Percentiles rank a stretch among this genome's conserved stretches.
Conservation (phyloP, 768 basidiomycete genomes). For the Tricholoma hemisulphureum region DNA sequence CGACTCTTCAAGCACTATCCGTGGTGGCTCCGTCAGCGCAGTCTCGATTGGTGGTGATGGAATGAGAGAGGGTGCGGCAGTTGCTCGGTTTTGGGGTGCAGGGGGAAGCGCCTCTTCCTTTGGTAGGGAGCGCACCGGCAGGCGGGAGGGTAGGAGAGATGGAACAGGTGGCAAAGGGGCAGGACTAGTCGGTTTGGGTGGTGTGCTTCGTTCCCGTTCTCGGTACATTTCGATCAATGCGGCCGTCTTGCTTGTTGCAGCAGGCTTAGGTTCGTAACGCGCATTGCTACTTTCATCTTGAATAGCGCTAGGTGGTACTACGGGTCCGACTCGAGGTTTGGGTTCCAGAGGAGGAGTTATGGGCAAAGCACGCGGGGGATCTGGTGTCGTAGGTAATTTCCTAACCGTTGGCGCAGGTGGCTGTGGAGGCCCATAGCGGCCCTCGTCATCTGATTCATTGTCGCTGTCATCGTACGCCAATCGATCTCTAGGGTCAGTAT, state of each 20-base stretch:
- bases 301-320: slow-evolving; percentile 2
- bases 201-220: slow-evolving; percentile 57
- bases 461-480: slow-evolving; percentile 40
- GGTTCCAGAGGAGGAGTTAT: not conserved
- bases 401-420: slow-evolving; percentile 15
- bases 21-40: slow-evolving; percentile 31
- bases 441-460: slow-evolving; percentile 27
- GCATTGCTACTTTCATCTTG: slow-evolving; percentile 18
- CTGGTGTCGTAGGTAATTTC: slow-evolving; percentile 18
- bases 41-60: slow-evolving; percentile 29
- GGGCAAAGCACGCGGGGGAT: slow-evolving; percentile 5
- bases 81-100: slow-evolving; percentile 3
- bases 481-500: slow-evolving; percentile 37
- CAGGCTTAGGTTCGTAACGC: slow-evolving; percentile 9
- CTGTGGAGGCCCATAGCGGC: slow-evolving; percentile 5
- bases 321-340: slow-evolving; percentile 9
- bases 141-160: slow-evolving; percentile 38
- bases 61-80: slow-evolving; percentile 21
- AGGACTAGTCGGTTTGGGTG: slow-evolving; percentile 25
- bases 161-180: slow-evolving; percentile 24
- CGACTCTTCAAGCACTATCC: slow-evolving; percentile 40
- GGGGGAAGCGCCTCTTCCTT: slow-evolving; percentile 25
- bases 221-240: slow-evolving; percentile 86
- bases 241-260: slow-evolving; percentile 61
- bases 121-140: slow-evolving; percentile 36